A percentile compares a stretch with the other conserved stretches of the same genome.
Conservation (phyloP, 148 eudicot genomes). For the Persicaria maculosa region DNA sequence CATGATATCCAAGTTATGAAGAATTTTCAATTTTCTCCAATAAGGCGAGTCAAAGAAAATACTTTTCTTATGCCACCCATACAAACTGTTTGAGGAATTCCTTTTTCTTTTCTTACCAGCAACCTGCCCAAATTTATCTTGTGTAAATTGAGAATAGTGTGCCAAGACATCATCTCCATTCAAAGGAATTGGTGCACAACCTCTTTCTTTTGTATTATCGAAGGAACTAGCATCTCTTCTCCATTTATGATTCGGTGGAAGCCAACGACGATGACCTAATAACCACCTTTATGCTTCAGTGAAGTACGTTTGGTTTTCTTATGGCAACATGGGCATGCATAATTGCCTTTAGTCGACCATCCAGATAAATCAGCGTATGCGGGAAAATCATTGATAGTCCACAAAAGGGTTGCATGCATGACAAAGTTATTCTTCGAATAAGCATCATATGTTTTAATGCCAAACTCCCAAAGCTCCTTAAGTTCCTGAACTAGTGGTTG, state of each 20-base stretch:
- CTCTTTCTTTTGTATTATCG: conserved; percentile 8
- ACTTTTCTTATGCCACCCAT: neutral
- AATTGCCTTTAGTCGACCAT: conserved; percentile 7
- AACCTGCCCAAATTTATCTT: neutral
- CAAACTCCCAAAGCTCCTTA: conserved; percentile 10
- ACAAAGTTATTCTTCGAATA: neutral
- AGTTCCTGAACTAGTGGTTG: conserved; percentile 1
- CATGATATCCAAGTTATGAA: conserved; percentile 6
- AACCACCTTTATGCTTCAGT: neutral
- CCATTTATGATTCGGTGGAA: neutral
- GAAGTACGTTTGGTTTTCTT: neutral
- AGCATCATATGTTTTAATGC: conserved; percentile 13
- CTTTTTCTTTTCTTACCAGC: neutral
- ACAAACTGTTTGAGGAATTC: neutral
- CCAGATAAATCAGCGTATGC: conserved; percentile 11
- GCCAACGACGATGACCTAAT: neutral
- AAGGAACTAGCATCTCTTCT: neutral
- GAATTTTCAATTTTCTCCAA: conserved; percentile 8
- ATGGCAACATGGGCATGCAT: neutral
- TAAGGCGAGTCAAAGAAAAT: neutral
- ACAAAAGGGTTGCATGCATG: conserved; percentile 3
- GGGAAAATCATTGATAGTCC: conserved; percentile 15
- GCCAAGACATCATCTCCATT: conserved; percentile 5
- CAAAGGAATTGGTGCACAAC: conserved; percentile 4
- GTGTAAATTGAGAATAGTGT: neutral